Percentiles rank a stretch among this genome's conserved stretches.
Evolutionary conservation across 1,284 basidiomycete genomes (phyloP).

Genomic region (Veloboletus limbatus): DNA sequence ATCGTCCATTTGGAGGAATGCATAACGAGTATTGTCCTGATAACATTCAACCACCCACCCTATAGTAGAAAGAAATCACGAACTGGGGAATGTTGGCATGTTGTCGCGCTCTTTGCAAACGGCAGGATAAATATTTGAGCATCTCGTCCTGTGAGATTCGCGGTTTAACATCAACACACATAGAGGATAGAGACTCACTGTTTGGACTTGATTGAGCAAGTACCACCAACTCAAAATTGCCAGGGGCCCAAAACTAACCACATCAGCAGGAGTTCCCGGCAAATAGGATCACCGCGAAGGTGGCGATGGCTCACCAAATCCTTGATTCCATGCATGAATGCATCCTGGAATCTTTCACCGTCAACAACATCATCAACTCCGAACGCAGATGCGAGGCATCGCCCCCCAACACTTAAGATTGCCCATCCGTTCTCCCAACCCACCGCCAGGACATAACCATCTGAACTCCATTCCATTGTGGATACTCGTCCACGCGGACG

Average conservation of each 20-base stretch:
- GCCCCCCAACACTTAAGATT: constrained; percentile 88
- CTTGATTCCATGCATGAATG: constrained; percentile 79
- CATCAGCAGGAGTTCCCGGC: constrained; percentile 7
- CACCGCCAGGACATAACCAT: constrained; percentile 96
- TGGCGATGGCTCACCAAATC: constrained; percentile 50
- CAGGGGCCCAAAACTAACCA: constrained; percentile 83
- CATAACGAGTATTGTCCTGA: constrained; percentile 91
- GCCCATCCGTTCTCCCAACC: constrained; percentile 91
- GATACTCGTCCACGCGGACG: constrained; percentile 70
- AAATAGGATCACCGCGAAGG: neutral
- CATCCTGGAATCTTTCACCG: constrained; percentile 69
- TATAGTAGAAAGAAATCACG: constrained; percentile 16
- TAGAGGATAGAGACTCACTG: constrained; percentile 38
- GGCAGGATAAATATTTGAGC: constrained; percentile 84
- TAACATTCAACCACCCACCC: constrained; percentile 7
- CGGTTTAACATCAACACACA: neutral
- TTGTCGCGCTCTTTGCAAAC: constrained; percentile 93
- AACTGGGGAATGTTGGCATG: constrained; percentile 89
- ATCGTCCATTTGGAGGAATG: constrained; percentile 95
- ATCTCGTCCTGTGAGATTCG: constrained; percentile 43
- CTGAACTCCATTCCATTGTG: constrained; percentile 86
- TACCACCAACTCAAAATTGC: constrained; percentile 84
- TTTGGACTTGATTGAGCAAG: constrained; percentile 51
- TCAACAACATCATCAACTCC: constrained; percentile 68
- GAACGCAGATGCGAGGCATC: constrained; percentile 76